Evolutionary conservation across 164 flowering plant species (phyloP), one percentile per base, ranked within the genome.

Genomic region (Piper longum): DNA sequence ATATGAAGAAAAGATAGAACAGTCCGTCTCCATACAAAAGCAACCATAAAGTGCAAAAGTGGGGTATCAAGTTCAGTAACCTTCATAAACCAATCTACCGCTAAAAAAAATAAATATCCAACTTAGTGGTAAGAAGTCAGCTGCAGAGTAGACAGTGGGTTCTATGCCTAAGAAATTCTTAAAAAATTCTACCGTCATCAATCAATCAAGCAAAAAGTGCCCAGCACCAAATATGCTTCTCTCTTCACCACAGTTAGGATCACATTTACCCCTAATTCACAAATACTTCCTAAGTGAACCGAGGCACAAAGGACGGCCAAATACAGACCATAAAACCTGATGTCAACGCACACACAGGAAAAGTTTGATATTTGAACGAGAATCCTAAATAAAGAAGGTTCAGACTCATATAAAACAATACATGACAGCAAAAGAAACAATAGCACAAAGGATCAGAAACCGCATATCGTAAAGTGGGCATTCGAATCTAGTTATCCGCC

Each of bases 401-500:
- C 62, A 55, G 41, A 13, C 12, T 48, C 14, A 48, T 8, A 48
- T 48, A 48, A 9, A 65, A 41, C 54, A 57, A 52, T 65, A 57
- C 62, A 54, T 62, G 63, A 70, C 66, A 69, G 57, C 56, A 51
- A 11, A 55, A 60, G 52, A 14, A 36, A 65, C 14, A 64, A 61
- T 40, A 57, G 67, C 73, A 74, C 66, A 72, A 72, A 69, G 63
- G 59, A 64, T 63, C 72, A 66, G 61, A 61, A 67, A 65, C 48
- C 66, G 64, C 70, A 64, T 66, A 69, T 54, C 59, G 57, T 67
- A 73, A 72, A 73, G 69, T 59, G 65, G 74, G 89, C 82, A 83
- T 84, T 80, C 71, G 82, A 82, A 85, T 80, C 80, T 59, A 68
- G 39, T 58, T 72, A 73, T 68, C 79, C 67, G 72, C 59, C 52